A percentile compares a stretch with the other conserved stretches of the same genome.
These are phyloP conservation scores for Termitomyces sp. DNA, from an alignment of 768 basidiomycete species.

Conservation along the genomic window DNA sequence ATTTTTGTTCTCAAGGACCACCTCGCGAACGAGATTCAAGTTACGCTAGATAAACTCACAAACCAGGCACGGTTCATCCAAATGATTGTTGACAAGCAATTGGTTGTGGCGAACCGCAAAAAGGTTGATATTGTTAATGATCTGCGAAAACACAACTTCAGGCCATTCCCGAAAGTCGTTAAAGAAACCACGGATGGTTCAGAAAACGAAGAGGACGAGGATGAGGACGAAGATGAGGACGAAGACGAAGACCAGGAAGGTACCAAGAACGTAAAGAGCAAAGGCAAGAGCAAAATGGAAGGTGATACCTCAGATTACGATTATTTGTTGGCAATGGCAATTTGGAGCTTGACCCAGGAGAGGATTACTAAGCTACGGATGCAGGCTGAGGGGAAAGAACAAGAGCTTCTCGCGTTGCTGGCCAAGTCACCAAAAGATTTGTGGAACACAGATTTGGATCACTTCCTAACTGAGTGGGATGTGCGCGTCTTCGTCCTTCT, in stretches of 20 bases:
- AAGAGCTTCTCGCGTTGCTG: constrained; percentile 72
- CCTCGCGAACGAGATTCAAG: constrained; percentile 78
- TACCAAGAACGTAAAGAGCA: constrained; percentile 21
- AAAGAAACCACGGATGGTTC: constrained; percentile 59
- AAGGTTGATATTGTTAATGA: constrained; percentile 83
- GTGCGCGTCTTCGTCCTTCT: constrained; percentile 37
- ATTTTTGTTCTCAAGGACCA: constrained; percentile 51
- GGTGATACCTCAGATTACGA: constrained; percentile 70
- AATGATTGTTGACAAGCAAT: constrained; percentile 87
- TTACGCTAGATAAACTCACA: constrained; percentile 74
- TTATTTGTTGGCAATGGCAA: constrained; percentile 92
- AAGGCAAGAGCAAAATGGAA: constrained; percentile 15
- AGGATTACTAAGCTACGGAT: constrained; percentile 86
- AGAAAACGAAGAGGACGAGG: constrained; percentile 45
- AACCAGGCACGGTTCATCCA: constrained; percentile 97
- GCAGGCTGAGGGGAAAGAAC: constrained; percentile 79
- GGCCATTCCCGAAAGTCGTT: constrained; percentile 80
- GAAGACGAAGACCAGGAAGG: constrained; percentile 22
- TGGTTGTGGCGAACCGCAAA: constrained; percentile 82
- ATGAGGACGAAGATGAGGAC: constrained; percentile 49
- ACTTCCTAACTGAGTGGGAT: constrained; percentile 80
- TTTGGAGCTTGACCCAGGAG: constrained; percentile 92
- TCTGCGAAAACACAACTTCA: constrained; percentile 77
- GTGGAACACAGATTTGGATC: constrained; percentile 88
- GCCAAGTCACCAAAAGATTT: constrained; percentile 74